A percentile compares a stretch with the other conserved stretches of the same genome.
These are phyloP conservation scores for Teunomyces tritomae DNA, from an alignment of 805 yeast genomes.

Conservation along the genomic window DNA sequence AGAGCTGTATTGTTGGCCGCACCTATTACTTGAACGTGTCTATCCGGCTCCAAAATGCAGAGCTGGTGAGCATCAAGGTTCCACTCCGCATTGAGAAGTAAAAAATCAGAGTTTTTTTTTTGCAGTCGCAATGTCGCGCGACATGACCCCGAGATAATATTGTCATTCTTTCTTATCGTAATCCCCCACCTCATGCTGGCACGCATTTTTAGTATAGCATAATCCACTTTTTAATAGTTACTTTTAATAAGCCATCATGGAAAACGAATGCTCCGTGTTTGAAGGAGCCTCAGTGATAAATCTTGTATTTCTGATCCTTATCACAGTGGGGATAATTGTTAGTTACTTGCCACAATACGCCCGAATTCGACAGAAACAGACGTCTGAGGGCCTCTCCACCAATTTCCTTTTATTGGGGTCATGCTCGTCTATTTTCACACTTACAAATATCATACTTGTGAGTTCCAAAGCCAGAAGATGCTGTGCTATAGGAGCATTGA, in stretches of 20 bases:
- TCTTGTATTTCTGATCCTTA: conserved; percentile 47
- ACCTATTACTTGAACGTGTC: conserved; percentile 20
- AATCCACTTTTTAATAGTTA: no score
- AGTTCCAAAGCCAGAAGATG: conserved; percentile 63
- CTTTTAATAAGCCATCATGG: not conserved
- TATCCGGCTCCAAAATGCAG: conserved; percentile 19
- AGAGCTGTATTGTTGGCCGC: conserved; percentile 27
- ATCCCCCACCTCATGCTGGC: not conserved
- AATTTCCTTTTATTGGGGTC: conserved; percentile 69
- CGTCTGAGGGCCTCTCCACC: conserved; percentile 80
- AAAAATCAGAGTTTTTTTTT: not conserved
- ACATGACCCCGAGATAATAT: not conserved
- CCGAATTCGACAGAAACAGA: conserved; percentile 52
- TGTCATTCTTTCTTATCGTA: not conserved
- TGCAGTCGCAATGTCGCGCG: not conserved
- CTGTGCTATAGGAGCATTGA: conserved; percentile 45
- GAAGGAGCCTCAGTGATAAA: conserved; percentile 50
- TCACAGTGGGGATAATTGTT: conserved; percentile 64
- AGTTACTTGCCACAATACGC: conserved; percentile 78
- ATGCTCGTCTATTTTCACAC: conserved; percentile 63
- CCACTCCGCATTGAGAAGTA: conserved; percentile 15
- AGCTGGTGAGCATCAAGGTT: conserved; percentile 16
- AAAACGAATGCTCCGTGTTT: conserved; percentile 38
- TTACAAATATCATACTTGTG: conserved; percentile 63
- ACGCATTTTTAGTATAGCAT: no score